Evolutionary conservation across 2,329 filamentous ascomycete species (phyloP), one percentile per base, ranked within the genome.

Genomic region (Neonectria coccinea): DNA sequence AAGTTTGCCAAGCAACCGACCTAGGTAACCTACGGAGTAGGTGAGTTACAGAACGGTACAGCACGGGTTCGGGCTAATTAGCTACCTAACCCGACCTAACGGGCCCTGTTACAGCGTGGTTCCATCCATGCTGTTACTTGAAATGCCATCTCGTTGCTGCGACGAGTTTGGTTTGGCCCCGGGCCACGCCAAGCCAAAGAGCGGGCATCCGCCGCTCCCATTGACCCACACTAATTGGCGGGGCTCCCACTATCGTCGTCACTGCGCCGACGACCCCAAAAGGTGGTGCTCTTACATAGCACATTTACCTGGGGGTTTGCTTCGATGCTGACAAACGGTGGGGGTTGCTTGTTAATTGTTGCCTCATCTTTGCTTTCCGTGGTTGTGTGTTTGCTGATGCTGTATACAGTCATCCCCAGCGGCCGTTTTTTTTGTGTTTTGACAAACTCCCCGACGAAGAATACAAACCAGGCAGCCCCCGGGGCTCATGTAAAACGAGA

Each of bases 201-300:
- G 73, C 73, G 73, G 73, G 70, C 58, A 66, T 62, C 41, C 50
- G 52, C 36, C 36, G 36, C 36, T 7, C 14, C 36, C 36, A 39
- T 39, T 39, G 36, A 16, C 36, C 36, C 36, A 39, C 65, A 62
- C 33, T 70, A 68, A 71, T 74, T 73, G 73, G 73, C 67, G 73
- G 69, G 67, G 60, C 65, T 64, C 31, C 44, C 47, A 51, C 55
- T 67, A 75, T 76, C 74, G 74, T 76, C 74, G 74, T 75, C 73
- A 60, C 68, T 53, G 52, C 67, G 39, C 36, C 50, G 50, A 44
- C 51, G 44, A 22, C 62, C 22, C 36, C 29, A 45, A 51, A 56
- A 55, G 55, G 56, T 59, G 61, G 61, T 63, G 61, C 61, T 59
- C 55, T 63, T 59, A 59, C 61, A 62, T 59, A 42, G 55, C 45